Base-by-base conservation (phyloP, 352 stramenopile species). In the Sclerospora graminicola region DNA sequence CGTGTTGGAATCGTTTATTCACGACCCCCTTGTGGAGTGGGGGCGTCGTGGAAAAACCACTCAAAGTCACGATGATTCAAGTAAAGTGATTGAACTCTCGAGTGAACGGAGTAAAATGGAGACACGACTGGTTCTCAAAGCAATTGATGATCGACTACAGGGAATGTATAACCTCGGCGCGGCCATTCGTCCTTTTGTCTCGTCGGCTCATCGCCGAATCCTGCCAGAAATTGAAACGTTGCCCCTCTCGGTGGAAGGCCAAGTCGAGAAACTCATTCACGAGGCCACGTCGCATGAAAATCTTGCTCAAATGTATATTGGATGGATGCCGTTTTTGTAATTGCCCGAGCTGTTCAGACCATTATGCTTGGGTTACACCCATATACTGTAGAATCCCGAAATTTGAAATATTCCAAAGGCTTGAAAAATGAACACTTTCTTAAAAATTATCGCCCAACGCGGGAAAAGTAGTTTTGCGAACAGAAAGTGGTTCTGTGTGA, bases 1-100 rank as follows among this genome's bases (percentile, higher is more conserved):
- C 43, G 95, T 99, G 29, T 68, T 99, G 4, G 96, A 99, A 63
- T 96, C 95, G n/a, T 99, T 99, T 59, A 73, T 99, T 19, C 95
- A 98, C 51, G 96, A 99, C 59, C 96, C 96, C 15, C 57, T 97
- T 10, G 87, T 97, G 5, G 86, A 97, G 57, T 96, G 86, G 86
- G 74, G 82, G 8, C 68, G 82, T 9, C 75, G 74, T 8, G 80
- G 80, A 15, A 89, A 90, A 55, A 65, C 72, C 18, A 63, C 62
- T 4, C 72, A 89, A 32, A 66, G 63, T 18, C 61, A 59, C 15
- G 56, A 41, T 18, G 41, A 26, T 2, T 47, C 58, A 20, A 48
- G 58, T 15, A 66, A 72, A 41, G 58, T 20, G 5, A 38, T 69
- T 0, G 72, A 82, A 13, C 68, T 84, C 21, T 55, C 72, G 4